Conservation (phyloP, 345 rosid species). For the Ceriops zippeliana region DNA sequence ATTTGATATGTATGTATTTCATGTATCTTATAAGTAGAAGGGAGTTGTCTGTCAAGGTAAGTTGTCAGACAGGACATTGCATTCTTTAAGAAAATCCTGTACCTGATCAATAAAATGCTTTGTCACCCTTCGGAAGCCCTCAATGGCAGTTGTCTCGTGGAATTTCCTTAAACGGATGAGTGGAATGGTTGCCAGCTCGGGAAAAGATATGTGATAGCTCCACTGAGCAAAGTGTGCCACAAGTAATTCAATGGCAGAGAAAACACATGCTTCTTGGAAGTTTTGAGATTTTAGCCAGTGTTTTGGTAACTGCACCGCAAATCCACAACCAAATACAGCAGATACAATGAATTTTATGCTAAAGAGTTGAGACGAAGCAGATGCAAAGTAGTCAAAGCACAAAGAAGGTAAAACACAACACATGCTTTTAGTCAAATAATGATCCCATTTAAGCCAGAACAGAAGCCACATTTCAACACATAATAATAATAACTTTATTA, state of each 20-base stretch:
- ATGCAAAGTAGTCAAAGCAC: no score
- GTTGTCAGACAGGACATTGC: not conserved
- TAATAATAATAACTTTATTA: not conserved
- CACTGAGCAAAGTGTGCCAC: conserved; percentile 75
- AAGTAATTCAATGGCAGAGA: conserved; percentile 65
- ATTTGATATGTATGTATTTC: not conserved
- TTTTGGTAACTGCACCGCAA: conserved; percentile 69
- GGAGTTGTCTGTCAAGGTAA: not conserved
- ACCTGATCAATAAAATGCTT: conserved; percentile 87
- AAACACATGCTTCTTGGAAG: conserved; percentile 69
- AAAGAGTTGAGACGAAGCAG: not conserved
- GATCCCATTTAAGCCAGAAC: conserved; percentile 1
- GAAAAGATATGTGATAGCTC: conserved; percentile 89
- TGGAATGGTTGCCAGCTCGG: conserved; percentile 82
- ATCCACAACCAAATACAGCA: conserved; percentile 3
- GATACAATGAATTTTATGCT: conserved; percentile 6
- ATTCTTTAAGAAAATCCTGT: not conserved
- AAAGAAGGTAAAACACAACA: not conserved
- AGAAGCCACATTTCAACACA: not conserved
- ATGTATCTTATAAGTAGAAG: not conserved
- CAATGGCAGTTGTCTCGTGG: conserved; percentile 50
- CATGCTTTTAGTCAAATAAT: not conserved
- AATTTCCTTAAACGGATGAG: conserved; percentile 61
- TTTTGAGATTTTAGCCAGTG: conserved; percentile 78
- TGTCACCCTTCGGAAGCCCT: conserved; percentile 51